Percentiles rank a stretch among this genome's conserved stretches.
Conservation (phyloP, 345 rosid genomes). For the Dipteronia dyeriana region DNA sequence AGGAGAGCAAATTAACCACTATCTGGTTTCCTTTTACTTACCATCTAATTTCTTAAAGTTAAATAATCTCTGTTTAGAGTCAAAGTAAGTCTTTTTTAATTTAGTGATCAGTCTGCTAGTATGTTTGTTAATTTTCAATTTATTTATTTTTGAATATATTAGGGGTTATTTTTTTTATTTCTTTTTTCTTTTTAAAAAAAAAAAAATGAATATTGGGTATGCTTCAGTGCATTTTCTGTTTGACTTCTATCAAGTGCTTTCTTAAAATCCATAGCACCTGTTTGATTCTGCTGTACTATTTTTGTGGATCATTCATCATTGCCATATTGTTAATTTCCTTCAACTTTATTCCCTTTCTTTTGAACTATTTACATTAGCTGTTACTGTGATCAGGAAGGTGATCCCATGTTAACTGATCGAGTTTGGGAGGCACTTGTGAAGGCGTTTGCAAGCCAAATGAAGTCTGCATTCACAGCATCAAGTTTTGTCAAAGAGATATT, state of each 20-base stretch:
- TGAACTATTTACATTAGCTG: slow-evolving; percentile 26
- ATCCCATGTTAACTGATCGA: slow-evolving; percentile 75
- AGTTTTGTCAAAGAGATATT: slow-evolving; percentile 96
- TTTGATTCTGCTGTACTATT: neutral
- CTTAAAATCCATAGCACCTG: neutral
- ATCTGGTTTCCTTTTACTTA: neutral
- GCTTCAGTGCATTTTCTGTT: neutral
- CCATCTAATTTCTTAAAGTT: neutral
- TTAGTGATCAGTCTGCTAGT: neutral
- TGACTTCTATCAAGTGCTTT: neutral
- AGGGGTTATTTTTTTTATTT: neutral
- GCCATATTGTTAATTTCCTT: slow-evolving; percentile 1
- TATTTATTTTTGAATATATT: neutral
- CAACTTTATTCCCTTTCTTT: slow-evolving; percentile 21
- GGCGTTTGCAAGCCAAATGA: slow-evolving; percentile 90
- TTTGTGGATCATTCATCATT: neutral
- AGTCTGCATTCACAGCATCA: slow-evolving; percentile 93
- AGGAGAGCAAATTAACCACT: neutral
- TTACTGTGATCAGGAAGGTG: slow-evolving; percentile 65
- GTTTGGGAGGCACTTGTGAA: slow-evolving; percentile 98
- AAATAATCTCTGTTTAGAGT: neutral
- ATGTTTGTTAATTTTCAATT: neutral
- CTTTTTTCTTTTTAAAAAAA: neutral
- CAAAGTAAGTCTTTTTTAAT: neutral
- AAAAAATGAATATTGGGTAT: neutral